Conservation (phyloP, 208 protist genomes). For the Wallacemonas collosoma region DNA sequence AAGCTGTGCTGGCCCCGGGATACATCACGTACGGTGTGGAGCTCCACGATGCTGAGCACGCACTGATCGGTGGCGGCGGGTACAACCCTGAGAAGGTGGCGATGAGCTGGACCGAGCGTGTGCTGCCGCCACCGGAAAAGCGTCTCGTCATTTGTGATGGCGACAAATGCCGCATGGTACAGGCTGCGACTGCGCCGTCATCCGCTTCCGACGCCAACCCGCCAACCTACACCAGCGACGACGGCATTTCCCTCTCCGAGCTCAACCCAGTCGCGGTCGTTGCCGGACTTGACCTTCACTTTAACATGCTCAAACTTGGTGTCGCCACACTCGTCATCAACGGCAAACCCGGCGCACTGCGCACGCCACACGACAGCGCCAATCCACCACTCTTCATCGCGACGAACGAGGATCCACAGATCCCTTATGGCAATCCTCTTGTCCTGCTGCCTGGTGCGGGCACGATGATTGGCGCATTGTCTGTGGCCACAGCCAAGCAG, state of each 20-base stretch:
- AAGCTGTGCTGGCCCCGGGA: conserved; percentile 53
- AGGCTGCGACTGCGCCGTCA: conserved; percentile 29
- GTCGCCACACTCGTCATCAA: conserved; percentile 51
- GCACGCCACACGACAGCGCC: neutral
- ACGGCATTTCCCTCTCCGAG: conserved; percentile 52
- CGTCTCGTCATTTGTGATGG: conserved; percentile 39
- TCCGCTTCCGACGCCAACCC: conserved; percentile 1
- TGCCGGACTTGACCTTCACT: conserved; percentile 62
- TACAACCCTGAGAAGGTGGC: conserved; percentile 34
- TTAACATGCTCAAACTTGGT: conserved; percentile 66
- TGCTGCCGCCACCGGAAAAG: conserved; percentile 49
- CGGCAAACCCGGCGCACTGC: conserved; percentile 16
- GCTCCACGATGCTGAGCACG: conserved; percentile 50
- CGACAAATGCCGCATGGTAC: conserved; percentile 27
- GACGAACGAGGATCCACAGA: conserved; percentile 77
- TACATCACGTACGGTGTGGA: conserved; percentile 76
- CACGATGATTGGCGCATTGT: conserved; percentile 41
- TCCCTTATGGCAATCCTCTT: conserved; percentile 39
- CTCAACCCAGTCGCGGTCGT: conserved; percentile 65
- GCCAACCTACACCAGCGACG: conserved; percentile 8
- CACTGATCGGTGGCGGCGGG: conserved; percentile 23
- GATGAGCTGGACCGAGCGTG: conserved; percentile 30
- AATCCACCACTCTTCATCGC: conserved; percentile 49
- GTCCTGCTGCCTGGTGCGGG: conserved; percentile 65
- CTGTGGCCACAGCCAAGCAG: conserved; percentile 26